Conservation (phyloP, 768 basidiomycete species). For the Tricholoma furcatifolium region DNA sequence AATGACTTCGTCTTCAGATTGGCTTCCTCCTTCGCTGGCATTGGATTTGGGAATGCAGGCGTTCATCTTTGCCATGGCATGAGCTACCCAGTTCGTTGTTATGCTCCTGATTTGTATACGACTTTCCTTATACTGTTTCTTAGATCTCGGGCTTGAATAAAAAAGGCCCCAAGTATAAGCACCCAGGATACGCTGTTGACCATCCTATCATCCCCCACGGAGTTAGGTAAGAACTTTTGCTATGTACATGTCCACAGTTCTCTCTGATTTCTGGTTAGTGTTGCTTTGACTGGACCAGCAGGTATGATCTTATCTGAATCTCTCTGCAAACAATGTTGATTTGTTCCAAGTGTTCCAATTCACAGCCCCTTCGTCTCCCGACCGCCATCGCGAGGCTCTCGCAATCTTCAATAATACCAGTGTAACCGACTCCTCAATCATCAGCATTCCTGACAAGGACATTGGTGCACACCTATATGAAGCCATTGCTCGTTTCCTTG, state of each 20-base stretch:
- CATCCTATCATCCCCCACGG: slow-evolving; percentile 94
- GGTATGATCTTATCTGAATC: slow-evolving; percentile 33
- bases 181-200: slow-evolving; percentile 84
- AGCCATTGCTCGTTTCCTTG: slow-evolving; percentile 85
- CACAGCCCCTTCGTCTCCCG: slow-evolving; percentile 90
- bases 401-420: slow-evolving; percentile 76
- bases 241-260: neutral
- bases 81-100: slow-evolving; percentile 70
- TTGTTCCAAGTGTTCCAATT: slow-evolving; percentile 77
- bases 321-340: neutral
- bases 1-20: slow-evolving; percentile 43
- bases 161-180: slow-evolving; percentile 87
- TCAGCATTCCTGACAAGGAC: slow-evolving; percentile 73
- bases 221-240: slow-evolving; percentile 49
- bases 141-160: slow-evolving; percentile 95
- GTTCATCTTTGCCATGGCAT: slow-evolving; percentile 90
- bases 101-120: neutral
- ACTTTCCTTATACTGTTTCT: neutral
- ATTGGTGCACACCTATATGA: slow-evolving; percentile 80
- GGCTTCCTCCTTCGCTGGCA: slow-evolving; percentile 92
- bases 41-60: slow-evolving; percentile 93
- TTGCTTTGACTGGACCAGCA: slow-evolving; percentile 88
- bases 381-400: slow-evolving; percentile 86
- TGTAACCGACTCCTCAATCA: slow-evolving; percentile 66
- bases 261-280: slow-evolving; percentile 36